These are phyloP conservation scores for Yamadazyma insecticola DNA, from an alignment of 805 yeast species.

Conservation along the genomic window DNA sequence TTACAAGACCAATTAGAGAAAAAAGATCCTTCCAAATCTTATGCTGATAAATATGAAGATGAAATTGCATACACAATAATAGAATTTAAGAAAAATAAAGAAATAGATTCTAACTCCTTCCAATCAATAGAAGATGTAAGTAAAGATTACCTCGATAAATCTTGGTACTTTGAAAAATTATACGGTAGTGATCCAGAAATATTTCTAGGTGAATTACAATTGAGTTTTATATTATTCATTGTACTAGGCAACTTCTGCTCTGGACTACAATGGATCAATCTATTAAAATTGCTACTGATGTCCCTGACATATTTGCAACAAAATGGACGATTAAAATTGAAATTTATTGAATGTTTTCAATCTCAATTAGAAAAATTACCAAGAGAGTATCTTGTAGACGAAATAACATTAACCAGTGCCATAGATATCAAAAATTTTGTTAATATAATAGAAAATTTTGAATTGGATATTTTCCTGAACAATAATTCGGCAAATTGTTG, in stretches of 20 bases:
- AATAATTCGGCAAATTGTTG: conserved; percentile 11
- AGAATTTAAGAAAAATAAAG: conserved; percentile 35
- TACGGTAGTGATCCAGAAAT: conserved; percentile 23
- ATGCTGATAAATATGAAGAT: conserved; percentile 21
- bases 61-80: conserved; percentile 41
- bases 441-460: conserved; percentile 17
- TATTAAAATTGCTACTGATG: conserved; percentile 41
- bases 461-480: conserved; percentile 9
- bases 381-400: conserved; percentile 31
- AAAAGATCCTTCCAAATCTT: conserved; percentile 11
- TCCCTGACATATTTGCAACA: conserved; percentile 15
- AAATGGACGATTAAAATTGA: conserved; percentile 19
- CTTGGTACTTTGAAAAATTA: conserved; percentile 49
- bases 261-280: conserved; percentile 57
- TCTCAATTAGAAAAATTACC: conserved; percentile 40
- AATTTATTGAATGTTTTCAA: conserved; percentile 26
- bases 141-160: conserved; percentile 51
- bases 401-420: conserved; percentile 12
- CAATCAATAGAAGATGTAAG: conserved; percentile 38
- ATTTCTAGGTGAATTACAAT: conserved; percentile 51
- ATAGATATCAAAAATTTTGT: conserved; percentile 15
- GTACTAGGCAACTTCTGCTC: conserved; percentile 61
- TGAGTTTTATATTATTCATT: conserved; percentile 45
- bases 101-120: conserved; percentile 7
- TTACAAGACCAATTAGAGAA: conserved; percentile 29